Evolutionary conservation across 495 filamentous ascomycete genomes (phyloP).

Genomic region (Hypoxylon perforatum): DNA sequence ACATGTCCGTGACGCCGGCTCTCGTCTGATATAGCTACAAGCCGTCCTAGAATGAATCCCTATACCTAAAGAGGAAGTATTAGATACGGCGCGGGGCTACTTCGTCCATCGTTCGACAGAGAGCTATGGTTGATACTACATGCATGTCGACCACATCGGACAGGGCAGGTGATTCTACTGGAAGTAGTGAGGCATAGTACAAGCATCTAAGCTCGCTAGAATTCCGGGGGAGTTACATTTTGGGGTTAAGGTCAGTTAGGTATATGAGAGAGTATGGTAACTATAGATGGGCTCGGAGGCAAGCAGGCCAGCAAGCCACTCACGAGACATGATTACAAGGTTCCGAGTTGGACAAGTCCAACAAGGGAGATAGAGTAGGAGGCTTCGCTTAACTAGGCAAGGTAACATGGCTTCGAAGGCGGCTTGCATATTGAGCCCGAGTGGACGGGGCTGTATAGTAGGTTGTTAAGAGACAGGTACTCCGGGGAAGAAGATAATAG

Average conservation of each 20-base stretch:
- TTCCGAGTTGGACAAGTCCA: no score
- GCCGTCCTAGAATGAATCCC: conserved; percentile 14
- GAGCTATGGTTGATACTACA: conserved; percentile 16
- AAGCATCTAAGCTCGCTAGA: conserved; percentile 18
- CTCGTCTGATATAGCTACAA: conserved; percentile 3
- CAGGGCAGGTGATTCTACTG: conserved; percentile 8
- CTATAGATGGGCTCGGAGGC: conserved; percentile 14
- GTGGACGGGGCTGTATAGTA: conserved; percentile 26
- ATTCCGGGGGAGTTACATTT: conserved; percentile 28
- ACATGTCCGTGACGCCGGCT: conserved; percentile 25
- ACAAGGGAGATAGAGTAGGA: conserved; percentile 12
- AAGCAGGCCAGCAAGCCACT: conserved; percentile 13
- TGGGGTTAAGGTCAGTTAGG: conserved; percentile 19
- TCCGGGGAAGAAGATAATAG: conserved; percentile 25
- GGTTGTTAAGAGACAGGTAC: conserved; percentile 10
- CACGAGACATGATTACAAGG: conserved; percentile 10
- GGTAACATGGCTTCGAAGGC: conserved; percentile 18
- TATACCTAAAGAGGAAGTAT: conserved; percentile 36
- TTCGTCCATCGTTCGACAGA: conserved; percentile 15
- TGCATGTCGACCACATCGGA: conserved; percentile 16
- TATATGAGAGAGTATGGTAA: no score
- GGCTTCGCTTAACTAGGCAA: conserved; percentile 11
- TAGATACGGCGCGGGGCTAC: conserved; percentile 16
- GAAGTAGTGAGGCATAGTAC: conserved; percentile 13
- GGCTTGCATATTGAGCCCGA: conserved; percentile 27